Conservation (phyloP, 2,329 filamentous ascomycete genomes). For the Colletotrichum eremochloae region DNA sequence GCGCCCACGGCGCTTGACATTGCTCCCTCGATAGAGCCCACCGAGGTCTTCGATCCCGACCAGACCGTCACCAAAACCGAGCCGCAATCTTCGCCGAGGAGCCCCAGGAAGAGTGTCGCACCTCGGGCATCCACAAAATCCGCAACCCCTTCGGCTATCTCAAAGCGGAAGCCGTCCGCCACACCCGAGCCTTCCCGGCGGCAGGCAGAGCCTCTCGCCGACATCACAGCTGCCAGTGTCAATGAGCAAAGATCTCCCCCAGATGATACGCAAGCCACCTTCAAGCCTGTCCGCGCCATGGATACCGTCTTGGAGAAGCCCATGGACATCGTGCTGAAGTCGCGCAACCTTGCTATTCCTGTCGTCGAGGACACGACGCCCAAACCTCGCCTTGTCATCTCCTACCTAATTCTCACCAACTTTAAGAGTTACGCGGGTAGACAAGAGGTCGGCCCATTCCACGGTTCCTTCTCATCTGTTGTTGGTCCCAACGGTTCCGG, state of each 20-base stretch:
- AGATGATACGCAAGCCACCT: constrained; percentile 62
- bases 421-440: constrained; percentile 99
- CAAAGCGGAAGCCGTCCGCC: constrained; percentile 67
- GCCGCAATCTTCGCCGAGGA: constrained; percentile 53
- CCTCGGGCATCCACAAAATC: constrained; percentile 55
- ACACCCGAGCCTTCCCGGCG: constrained; percentile 68
- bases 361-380: constrained; percentile 81
- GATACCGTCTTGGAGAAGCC: constrained; percentile 86
- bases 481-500: constrained; percentile 98
- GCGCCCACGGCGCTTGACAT: constrained; percentile 24
- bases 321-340: constrained; percentile 94
- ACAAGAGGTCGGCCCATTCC: constrained; percentile 96
- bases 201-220: constrained; percentile 72
- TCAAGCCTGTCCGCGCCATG: constrained; percentile 81
- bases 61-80: constrained; percentile 49
- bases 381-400: constrained; percentile 91
- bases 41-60: constrained; percentile 53
- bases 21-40: constrained; percentile 49
- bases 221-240: constrained; percentile 77
- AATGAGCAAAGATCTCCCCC: constrained; percentile 69
- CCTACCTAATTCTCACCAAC: constrained; percentile 91
- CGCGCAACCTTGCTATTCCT: constrained; percentile 76
- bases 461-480: constrained; percentile 96
- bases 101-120: constrained; percentile 70
- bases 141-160: constrained; percentile 53